A percentile compares a stretch with the other conserved stretches of the same genome.
These are phyloP conservation scores for Populus ilicifolia DNA, from an alignment of 345 rosid species.

Conservation along the genomic window DNA sequence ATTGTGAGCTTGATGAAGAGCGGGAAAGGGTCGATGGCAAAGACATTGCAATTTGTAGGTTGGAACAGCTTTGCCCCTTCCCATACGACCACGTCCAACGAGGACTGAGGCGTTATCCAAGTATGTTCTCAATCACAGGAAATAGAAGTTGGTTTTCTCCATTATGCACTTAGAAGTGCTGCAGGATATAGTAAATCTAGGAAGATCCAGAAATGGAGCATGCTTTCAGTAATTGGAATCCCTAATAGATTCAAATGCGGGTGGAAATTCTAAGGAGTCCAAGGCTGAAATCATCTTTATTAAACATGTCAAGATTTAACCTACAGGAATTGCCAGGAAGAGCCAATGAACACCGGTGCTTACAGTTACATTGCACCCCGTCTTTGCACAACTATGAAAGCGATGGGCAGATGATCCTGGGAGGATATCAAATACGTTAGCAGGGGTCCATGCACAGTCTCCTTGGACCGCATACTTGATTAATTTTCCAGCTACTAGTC, in stretches of 20 bases:
- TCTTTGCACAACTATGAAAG: conserved; percentile 55
- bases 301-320: too few species aligned
- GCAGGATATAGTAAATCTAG: too few species aligned
- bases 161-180: too few species aligned
- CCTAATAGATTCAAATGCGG: too few species aligned
- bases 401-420: conserved; percentile 40
- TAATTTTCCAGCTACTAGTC: too few species aligned
- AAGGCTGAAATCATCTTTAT: too few species aligned
- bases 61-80: conserved; percentile 76
- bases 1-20: conserved; percentile 67
- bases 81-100: conserved; percentile 71
- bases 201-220: too few species aligned
- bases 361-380: conserved; percentile 51
- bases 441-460: conserved; percentile 37
- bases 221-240: too few species aligned
- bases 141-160: neutral
- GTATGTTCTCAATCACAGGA: conserved; percentile 22
- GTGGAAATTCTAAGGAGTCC: too few species aligned
- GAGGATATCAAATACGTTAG: conserved; percentile 62
- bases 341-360: conserved; percentile 83
- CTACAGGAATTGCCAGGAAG: conserved; percentile 50
- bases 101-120: conserved; percentile 71
- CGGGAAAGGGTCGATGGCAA: conserved; percentile 41
- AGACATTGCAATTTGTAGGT: conserved; percentile 74
- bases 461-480: too few species aligned